Evolutionary conservation across 768 basidiomycete genomes (phyloP), one percentile per base, ranked within the genome.

Genomic region (Cytidiella melzeri): DNA sequence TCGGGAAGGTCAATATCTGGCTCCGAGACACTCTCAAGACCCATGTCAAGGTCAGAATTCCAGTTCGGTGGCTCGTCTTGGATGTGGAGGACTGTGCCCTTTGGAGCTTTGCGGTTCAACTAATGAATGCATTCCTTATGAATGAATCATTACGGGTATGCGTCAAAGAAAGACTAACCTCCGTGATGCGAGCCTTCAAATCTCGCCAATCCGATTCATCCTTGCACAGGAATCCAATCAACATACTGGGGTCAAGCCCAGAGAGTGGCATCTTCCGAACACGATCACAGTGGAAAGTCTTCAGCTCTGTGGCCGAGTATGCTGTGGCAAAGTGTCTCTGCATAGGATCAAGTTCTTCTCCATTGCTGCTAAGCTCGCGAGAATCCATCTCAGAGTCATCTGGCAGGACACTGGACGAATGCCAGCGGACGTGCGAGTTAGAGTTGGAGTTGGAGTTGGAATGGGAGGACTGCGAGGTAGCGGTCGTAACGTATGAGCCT

Each of bases 211-310:
- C 95, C 15, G 62, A 71, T 67, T 91, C 86, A 60, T 89, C 81
- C 58, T 78, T 79, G 63, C 86, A 84, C 56, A 97, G 61, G 63
- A 99, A 98, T 10, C 94, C 94, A 51, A 98, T 77, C 5, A 99
- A 71, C 96, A 99, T 97, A 58, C 92, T 96, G 20, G 95, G 96
- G 64, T 98, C 96, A 47, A 99, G 70, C 24, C 86, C 87, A 36
- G 81, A 80, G 28, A 98, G 67, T 0, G 86, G 86, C 89, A 98
- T 95, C 79, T 95, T 97, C 62, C 92, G 76, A 34, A 98, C 86
- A 15, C 86, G 81, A n/a, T 99, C 96, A 64, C 92, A 93, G 66
- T 98, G 96, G 72, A 93, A 99, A 11, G 90, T 95, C 59, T 79
- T 79, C 27, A 97, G 69, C 61, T 94, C 90, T 4, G 73, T 54